Conservation (phyloP, 1,284 basidiomycete genomes). For the Ceratobasidium sp. region DNA sequence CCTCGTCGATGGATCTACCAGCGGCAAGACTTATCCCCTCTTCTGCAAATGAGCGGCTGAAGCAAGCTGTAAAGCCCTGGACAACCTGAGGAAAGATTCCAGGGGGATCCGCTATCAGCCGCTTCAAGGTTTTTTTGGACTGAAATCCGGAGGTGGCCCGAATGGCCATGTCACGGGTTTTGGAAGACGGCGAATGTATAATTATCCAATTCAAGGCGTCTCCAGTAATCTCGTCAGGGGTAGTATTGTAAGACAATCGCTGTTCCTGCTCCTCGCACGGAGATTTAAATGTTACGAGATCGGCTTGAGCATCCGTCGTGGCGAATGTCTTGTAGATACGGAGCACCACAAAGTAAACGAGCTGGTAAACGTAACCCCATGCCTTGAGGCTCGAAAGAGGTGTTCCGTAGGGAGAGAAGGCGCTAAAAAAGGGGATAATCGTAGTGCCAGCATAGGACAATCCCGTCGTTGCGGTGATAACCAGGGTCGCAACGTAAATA, state of each 20-base stretch:
- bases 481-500: neutral
- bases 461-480: neutral
- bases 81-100: slow-evolving; percentile 1
- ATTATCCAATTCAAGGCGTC: slow-evolving; percentile 14
- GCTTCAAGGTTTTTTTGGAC: neutral
- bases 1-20: neutral
- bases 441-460: neutral
- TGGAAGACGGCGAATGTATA: neutral
- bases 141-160: neutral
- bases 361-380: neutral
- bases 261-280: slow-evolving; percentile 11
- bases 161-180: neutral
- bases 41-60: neutral
- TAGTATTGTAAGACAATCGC: neutral
- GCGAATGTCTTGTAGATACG: neutral
- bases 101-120: neutral
- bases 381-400: neutral
- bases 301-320: neutral
- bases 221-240: neutral
- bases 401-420: slow-evolving; percentile 3
- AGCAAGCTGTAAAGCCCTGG: neutral
- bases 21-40: neutral
- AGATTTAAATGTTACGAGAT: neutral
- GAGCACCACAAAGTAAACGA: neutral
- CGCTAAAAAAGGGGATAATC: neutral